Percentiles rank a stretch among this genome's conserved stretches.
These are phyloP conservation scores for Fusarium austroafricanum DNA, from an alignment of 2,329 filamentous ascomycete genomes.

Conservation along the genomic window DNA sequence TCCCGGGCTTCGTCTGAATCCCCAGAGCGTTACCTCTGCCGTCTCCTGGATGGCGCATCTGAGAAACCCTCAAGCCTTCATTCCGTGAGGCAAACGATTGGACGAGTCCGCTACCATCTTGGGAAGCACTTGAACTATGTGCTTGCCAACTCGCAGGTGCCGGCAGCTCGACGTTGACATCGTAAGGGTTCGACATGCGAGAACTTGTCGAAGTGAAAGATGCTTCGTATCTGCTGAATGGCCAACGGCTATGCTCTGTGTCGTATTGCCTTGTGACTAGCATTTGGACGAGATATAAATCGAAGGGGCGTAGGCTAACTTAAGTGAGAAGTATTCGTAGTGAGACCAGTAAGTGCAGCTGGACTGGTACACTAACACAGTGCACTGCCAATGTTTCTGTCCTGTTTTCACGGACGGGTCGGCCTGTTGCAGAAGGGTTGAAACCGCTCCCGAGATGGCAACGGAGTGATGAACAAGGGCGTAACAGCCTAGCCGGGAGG, in stretches of 20 bases:
- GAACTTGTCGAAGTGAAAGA: conserved; percentile 58
- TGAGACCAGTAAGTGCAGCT: conserved; percentile 22
- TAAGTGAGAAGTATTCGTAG: conserved; percentile 23
- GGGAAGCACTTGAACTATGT: conserved; percentile 63
- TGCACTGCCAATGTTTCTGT: conserved; percentile 29
- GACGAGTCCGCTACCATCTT: conserved; percentile 58
- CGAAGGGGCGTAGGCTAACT: conserved; percentile 14
- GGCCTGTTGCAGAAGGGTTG: conserved; percentile 33
- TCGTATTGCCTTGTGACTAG: conserved; percentile 67
- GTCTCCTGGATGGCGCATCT: conserved; percentile 49
- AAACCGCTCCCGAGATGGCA: conserved; percentile 37
- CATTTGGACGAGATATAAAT: conserved; percentile 50
- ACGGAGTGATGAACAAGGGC: conserved; percentile 24
- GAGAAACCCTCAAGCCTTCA: conserved; percentile 39
- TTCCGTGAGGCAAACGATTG: conserved; percentile 58
- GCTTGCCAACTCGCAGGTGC: conserved; percentile 69
- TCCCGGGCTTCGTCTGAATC: conserved; percentile 72
- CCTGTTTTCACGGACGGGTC: conserved; percentile 30
- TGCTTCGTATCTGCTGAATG: conserved; percentile 64
- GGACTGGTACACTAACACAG: conserved; percentile 39
- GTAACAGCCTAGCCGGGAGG: conserved; percentile 6
- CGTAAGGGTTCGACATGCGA: conserved; percentile 70
- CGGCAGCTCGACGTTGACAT: conserved; percentile 58
- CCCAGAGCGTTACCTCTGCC: conserved; percentile 63
- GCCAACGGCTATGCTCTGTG: conserved; percentile 67